phyloP scores from a whole-genome alignment of 75 land plant species.

The Azolla pinnata region DNA sequence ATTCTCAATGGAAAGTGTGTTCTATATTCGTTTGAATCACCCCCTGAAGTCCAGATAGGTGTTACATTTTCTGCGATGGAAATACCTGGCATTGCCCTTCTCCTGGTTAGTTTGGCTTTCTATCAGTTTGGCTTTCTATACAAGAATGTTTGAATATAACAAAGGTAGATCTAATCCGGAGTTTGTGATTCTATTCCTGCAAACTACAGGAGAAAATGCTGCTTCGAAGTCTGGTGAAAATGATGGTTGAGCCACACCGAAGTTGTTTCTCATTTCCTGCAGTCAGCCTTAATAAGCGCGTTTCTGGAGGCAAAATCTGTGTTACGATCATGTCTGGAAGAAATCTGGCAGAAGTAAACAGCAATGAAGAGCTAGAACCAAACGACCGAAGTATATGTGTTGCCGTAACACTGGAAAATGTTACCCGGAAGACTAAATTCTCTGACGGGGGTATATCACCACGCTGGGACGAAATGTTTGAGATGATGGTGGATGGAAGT shows the following conservation, averaged over 20 bases:
- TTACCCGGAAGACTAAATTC: conserved; percentile 49
- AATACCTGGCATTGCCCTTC: conserved; percentile 75
- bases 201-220: conserved; percentile 62
- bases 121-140: not conserved
- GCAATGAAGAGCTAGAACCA: not conserved
- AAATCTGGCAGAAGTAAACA: conserved; percentile 22
- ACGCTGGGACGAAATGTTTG: conserved; percentile 62
- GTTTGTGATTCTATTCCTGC: not conserved
- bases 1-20: conserved; percentile 81
- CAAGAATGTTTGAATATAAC: no score
- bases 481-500: conserved; percentile 78
- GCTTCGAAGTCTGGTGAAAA: conserved; percentile 50
- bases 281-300: conserved; percentile 49
- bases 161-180: no score
- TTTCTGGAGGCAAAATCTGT: conserved; percentile 62
- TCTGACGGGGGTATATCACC: conserved; percentile 35
- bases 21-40: conserved; percentile 73
- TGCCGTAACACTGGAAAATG: conserved; percentile 62
- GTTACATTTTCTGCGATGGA: conserved; percentile 93
- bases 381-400: conserved; percentile 41
- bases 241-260: conserved; percentile 92
- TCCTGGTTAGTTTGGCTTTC: conserved; percentile 51
- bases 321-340: conserved; percentile 63
- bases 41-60: conserved; percentile 73
- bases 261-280: conserved; percentile 62